A percentile compares a stretch with the other conserved stretches of the same genome.
Conservation (phyloP, 768 basidiomycete genomes). For the Trichaptum fuscoviolaceum region DNA sequence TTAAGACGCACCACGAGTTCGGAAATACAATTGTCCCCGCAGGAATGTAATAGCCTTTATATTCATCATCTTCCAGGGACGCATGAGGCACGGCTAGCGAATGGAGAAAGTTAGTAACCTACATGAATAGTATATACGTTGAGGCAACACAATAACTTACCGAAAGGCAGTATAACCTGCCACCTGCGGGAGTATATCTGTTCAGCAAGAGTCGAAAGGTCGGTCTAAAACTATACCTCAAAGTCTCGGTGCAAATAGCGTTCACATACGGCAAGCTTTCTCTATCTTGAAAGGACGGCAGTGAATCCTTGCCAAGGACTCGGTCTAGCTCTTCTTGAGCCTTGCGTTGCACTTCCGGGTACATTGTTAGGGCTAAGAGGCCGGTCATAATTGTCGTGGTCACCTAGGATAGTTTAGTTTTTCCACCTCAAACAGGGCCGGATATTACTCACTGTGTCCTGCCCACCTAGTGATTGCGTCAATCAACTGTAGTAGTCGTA, state of each 20-base stretch:
- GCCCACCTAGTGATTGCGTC: neutral
- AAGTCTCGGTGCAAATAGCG: conserved; percentile 28
- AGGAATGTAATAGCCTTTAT: conserved; percentile 27
- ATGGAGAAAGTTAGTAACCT: neutral
- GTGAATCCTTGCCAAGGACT: conserved; percentile 26
- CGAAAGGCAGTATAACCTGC: neutral
- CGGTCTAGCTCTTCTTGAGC: conserved; percentile 35
- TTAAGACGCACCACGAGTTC: conserved; percentile 20
- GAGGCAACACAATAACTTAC: neutral
- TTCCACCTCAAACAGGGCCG: neutral
- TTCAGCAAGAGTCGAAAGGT: neutral
- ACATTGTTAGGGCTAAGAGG: neutral
- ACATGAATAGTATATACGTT: neutral
- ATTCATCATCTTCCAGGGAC: conserved; percentile 24
- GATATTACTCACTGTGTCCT: neutral
- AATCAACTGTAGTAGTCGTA: neutral
- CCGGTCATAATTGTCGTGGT: neutral
- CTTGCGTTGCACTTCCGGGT: conserved; percentile 24
- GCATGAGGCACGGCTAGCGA: conserved; percentile 15
- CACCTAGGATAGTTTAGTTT: neutral
- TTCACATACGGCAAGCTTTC: conserved; percentile 22
- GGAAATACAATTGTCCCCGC: conserved; percentile 27
- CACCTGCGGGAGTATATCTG: neutral
- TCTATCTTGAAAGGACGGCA: conserved; percentile 23
- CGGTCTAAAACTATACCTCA: neutral